Evolutionary conservation across 805 yeast genomes (phyloP).

Genomic region (Yarrowia porcina): DNA sequence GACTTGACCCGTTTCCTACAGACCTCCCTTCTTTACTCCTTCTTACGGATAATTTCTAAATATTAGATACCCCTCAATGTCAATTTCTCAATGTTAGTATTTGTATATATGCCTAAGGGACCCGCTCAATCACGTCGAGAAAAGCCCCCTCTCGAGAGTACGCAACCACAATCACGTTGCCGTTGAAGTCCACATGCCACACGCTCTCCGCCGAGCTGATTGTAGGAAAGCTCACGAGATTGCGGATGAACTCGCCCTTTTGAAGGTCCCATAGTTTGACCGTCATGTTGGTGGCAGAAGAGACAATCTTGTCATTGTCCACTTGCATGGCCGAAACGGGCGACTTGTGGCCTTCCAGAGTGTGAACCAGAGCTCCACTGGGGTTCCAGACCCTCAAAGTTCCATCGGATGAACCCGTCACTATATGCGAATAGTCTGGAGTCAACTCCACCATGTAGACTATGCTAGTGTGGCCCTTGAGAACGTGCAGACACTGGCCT

Average conservation of each 20-base stretch:
- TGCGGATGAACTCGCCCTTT: constrained; percentile 55
- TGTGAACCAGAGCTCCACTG: constrained; percentile 84
- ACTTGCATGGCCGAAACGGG: constrained; percentile 91
- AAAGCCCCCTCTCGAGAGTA: constrained; percentile 14
- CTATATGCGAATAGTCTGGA: constrained; percentile 61
- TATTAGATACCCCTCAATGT: not conserved
- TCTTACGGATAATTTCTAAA: not conserved
- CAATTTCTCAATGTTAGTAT: constrained; percentile 12
- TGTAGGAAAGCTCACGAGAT: constrained; percentile 27
- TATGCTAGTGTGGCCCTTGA: constrained; percentile 67
- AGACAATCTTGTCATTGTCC: constrained; percentile 83
- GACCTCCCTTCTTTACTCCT: no score
- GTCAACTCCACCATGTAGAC: constrained; percentile 70
- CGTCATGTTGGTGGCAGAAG: constrained; percentile 92
- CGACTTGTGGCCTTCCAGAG: constrained; percentile 85
- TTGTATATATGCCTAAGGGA: not conserved
- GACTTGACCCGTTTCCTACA: no score
- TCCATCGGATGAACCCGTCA: constrained; percentile 87
- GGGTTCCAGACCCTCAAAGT: constrained; percentile 87
- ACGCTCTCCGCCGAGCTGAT: not conserved
- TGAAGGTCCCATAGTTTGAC: constrained; percentile 93
- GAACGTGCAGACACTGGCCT: constrained; percentile 73
- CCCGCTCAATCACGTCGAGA: constrained; percentile 8
- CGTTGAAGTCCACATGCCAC: constrained; percentile 18
- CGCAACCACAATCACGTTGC: constrained; percentile 18